Conservation (phyloP, 768 basidiomycete genomes). For the Tricholoma hemisulphureum region DNA sequence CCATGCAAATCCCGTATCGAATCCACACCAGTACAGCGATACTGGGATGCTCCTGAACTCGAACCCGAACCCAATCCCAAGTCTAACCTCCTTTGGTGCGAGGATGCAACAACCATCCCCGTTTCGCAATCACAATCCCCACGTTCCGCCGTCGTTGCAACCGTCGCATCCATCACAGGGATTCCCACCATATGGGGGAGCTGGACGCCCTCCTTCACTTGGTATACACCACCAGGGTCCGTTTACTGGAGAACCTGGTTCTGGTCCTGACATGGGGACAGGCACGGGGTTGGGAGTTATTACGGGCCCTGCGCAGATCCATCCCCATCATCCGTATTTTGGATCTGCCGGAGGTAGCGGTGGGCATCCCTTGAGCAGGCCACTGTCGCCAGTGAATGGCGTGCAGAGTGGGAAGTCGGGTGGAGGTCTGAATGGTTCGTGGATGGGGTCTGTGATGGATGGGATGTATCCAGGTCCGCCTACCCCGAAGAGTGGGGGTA, state of each 20-base stretch:
- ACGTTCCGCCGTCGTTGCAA: slow-evolving; percentile 17
- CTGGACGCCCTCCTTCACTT: slow-evolving; percentile 2
- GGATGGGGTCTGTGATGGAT: slow-evolving; percentile 37
- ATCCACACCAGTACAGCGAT: slow-evolving; percentile 5
- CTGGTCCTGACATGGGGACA: slow-evolving; percentile 1
- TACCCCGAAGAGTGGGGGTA: slow-evolving; percentile 17
- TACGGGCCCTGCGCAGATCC: slow-evolving; percentile 23
- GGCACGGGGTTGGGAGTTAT: slow-evolving; percentile 3
- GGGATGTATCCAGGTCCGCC: slow-evolving; percentile 17
- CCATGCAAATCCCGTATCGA: neutral
- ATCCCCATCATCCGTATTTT: slow-evolving; percentile 35
- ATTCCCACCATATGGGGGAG: slow-evolving; percentile 6
- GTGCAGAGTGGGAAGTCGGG: slow-evolving; percentile 27
- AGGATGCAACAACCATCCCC: slow-evolving; percentile 10
- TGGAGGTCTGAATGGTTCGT: slow-evolving; percentile 33
- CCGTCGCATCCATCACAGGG: slow-evolving; percentile 12
- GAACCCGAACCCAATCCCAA: neutral
- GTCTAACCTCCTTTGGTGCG: neutral
- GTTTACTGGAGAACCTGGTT: neutral
- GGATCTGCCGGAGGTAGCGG: slow-evolving; percentile 15
- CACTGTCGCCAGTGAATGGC: slow-evolving; percentile 33
- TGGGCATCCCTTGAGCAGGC: neutral
- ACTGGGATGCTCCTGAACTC: neutral
- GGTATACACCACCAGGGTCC: neutral
- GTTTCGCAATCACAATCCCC: slow-evolving; percentile 7